phyloP scores from a whole-genome alignment of 1,284 basidiomycete species.

The Dichomitus squalens region DNA sequence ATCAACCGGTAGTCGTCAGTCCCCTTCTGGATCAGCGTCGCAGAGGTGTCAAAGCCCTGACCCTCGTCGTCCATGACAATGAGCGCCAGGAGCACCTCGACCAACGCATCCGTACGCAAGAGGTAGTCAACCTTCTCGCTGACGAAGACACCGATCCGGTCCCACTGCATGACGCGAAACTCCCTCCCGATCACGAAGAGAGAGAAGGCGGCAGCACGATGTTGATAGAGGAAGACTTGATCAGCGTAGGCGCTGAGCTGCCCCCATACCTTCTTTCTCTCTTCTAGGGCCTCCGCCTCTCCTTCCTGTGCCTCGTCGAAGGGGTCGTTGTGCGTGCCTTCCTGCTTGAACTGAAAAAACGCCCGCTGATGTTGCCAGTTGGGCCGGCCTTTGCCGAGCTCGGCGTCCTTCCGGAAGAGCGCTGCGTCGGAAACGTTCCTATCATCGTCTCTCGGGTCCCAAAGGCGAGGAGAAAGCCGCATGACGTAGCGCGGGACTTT shows the following conservation, averaged over 20 bases:
- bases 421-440: too few species aligned
- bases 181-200: not conserved
- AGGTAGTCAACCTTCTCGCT: not conserved
- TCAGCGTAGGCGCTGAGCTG: not conserved
- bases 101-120: not conserved
- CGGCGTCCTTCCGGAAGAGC: not conserved
- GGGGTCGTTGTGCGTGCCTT: not conserved
- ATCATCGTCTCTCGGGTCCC: too few species aligned
- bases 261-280: not conserved
- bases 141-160: not conserved
- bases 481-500: too few species aligned
- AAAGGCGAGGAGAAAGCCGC: too few species aligned
- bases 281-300: not conserved
- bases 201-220: not conserved
- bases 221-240: not conserved
- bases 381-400: not conserved
- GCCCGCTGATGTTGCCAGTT: not conserved
- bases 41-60: not conserved
- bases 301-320: not conserved
- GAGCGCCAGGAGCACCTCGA: not conserved
- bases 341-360: not conserved
- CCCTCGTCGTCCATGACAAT: not conserved
- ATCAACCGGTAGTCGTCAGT: not conserved
- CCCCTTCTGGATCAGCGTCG: not conserved
- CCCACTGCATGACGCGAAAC: not conserved